Base-by-base conservation (phyloP, 2,329 filamentous ascomycete species). In the Epichloe sibirici region DNA sequence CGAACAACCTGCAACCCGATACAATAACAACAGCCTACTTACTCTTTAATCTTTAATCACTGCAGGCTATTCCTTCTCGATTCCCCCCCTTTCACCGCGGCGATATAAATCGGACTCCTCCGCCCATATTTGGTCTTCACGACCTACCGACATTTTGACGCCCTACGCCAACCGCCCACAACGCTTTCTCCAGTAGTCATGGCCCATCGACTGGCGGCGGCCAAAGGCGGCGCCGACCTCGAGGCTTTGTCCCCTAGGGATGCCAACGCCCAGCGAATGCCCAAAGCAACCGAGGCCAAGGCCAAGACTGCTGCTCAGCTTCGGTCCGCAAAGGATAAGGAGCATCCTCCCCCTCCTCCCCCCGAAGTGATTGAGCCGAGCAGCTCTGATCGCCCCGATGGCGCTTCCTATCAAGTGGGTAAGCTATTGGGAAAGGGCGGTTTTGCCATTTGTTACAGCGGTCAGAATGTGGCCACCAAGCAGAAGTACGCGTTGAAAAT, bases 361-460 rank as follows among this genome's bases (percentile, higher is more conserved):
- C 63, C 72, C 9, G 71, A 79, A 57, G 76, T 85, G 45, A 66
- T 69, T 23, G 81, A 85, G 65, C 81, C 81, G 21, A 75, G 85
- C 46, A 86, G 85, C 62, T 72, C 74, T 51, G 85, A 89, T 65
- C 82, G 84, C 51, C 79, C 76, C 52, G 74, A 83, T 70, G 86
- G 86, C 51, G 80, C 84, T 51, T 75, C 83, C 48, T 91, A 90
- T 71, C 79, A 85, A 60, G 82, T 87, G 35, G 85, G 86, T 53
- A 82, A 81, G 61, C 74, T 88, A 63, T 74, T 91, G 53, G 87
- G 87, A 28, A 90, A 88, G 69, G 87, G 87, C 46, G 87, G 87
- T 9, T 91, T 91, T 63, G 87, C 87, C 58, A 85, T 90, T 56
- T 90, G 86, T 70, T 86, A 90, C 63, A 80, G 83, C 59, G 86